Evolutionary conservation across 768 basidiomycete genomes (phyloP), one percentile per base, ranked within the genome.

Genomic region (Crepidotus variabilis): DNA sequence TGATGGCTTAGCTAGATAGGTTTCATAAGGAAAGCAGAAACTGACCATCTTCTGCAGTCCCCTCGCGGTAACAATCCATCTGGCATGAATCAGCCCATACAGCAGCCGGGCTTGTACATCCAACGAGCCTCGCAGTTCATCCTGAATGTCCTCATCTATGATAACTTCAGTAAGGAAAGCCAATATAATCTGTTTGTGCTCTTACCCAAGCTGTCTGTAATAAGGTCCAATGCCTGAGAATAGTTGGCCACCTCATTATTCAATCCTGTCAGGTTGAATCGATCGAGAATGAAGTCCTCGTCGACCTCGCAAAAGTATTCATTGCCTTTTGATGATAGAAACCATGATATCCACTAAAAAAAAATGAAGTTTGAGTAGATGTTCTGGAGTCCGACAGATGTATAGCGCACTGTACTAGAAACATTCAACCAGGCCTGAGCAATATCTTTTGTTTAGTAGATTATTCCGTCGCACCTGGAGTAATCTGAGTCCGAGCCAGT

Each of bases 221-320:
- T 98, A 55, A 99, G 80, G 69, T 98, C 95, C 51, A 98, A 75
- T 0, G 97, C 97, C 64, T 96, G 89, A 0, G 88, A 73, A 65
- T 99, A 99, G 72, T 97, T 94, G 58, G 93, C 83, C 6, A 98
- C 93, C 70, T 98, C 97, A 61, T 90, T 91, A 73, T 98, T 97
- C 52, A 98, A 80, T 3, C 97, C 96, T 2, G 97, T 99, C 55
- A 99, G 78, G 73, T 99, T 98, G 83, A 99, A 98, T 52, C 95
- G 85, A 74, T 98, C 96, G 55, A 97, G 81, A 65, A 99, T 98
- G 71, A 98, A 98, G 72, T 98, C 96, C 67, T 98, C 97, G 69
- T 98, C 97, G 59, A 98, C 94, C 77, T 98, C 95, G 71, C 96
- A 97, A 67, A 98, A 98, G 77, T 99, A 99, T 76, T 99, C 97